phyloP scores from a whole-genome alignment of 805 yeast species.

The Nakazawaea ishiwadae region DNA sequence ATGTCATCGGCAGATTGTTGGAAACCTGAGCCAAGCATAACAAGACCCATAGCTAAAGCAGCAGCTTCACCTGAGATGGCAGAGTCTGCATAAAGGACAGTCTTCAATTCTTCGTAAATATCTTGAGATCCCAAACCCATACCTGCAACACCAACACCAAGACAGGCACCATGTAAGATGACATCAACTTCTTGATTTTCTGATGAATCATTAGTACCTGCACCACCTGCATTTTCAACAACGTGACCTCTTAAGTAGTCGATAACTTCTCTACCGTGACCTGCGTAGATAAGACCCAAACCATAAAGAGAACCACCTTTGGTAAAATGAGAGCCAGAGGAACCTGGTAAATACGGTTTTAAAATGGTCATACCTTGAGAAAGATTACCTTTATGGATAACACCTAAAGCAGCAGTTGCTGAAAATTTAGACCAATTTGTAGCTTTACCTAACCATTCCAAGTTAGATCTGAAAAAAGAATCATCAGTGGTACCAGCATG shows the following conservation, averaged over 20 bases:
- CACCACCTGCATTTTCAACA: conserved; percentile 38
- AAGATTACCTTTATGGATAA: conserved; percentile 90
- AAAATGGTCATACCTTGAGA: conserved; percentile 84
- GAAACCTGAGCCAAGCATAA: conserved; percentile 88
- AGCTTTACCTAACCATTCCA: conserved; percentile 97
- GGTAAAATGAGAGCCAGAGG: conserved; percentile 75
- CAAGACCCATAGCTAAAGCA: conserved; percentile 92
- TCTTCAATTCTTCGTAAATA: conserved; percentile 77
- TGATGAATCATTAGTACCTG: conserved; percentile 35
- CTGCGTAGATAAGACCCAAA: conserved; percentile 90
- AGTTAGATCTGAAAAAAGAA: conserved; percentile 80
- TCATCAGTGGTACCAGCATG: conserved; percentile 97
- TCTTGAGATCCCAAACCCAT: conserved; percentile 81
- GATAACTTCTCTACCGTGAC: conserved; percentile 86
- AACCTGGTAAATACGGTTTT: conserved; percentile 87
- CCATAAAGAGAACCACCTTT: conserved; percentile 96
- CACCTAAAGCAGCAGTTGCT: conserved; percentile 97
- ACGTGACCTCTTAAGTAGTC: conserved; percentile 72
- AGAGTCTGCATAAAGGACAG: conserved; percentile 81
- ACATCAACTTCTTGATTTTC: conserved; percentile 73
- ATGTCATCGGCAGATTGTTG: conserved; percentile 67
- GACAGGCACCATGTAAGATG: conserved; percentile 89
- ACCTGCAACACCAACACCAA: conserved; percentile 95
- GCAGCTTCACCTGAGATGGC: conserved; percentile 97
- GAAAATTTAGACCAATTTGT: conserved; percentile 97